Base-by-base conservation (phyloP, 2,329 filamentous ascomycete species). In the Aspergillus uvarum region DNA sequence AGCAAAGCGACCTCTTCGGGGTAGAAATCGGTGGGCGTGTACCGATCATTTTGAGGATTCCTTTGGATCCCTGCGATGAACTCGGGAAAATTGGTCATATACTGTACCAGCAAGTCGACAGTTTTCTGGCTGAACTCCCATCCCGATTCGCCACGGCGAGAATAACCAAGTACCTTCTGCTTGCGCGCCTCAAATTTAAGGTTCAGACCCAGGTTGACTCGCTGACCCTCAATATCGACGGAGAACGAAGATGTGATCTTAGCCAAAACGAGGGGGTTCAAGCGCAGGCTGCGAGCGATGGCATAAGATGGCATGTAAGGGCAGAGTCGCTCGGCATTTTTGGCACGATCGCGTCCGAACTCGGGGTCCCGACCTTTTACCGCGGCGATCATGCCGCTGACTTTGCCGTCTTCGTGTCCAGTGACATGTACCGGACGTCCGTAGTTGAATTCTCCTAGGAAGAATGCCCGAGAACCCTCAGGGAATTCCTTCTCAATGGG, bases 121-220 rank as follows among this genome's bases (percentile, higher is more conserved):
- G 95, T 93, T 67, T 91, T 89, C 53, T 86, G 84, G 70, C 93
- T 97, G 74, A 96, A 99, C 76, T 99, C 95, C 96, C 96, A 99
- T 5, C 96, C 95, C 29, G 87, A 89, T 12, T 87, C 82, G 4
- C 88, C 88, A 72, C 95, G 95, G 68, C 92, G 89, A 24, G 94
- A 96, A 76, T 97, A 99, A 0, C 95, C 95, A 32, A 99, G 80
- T 6, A 99, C 95, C 79, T 99, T 99, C 68, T 93, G 84, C 77
- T 97, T 96, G 78, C 91, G 94, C 2, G 87, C 91, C 74, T 99
- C 95, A 61, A 99, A 99, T 75, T 99, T 99, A 66, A 99, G 83
- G 71, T 99, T 99, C 62, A 99, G 82, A 0, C 95, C 95, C 24
- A 99, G 81, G 69, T 99, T 99, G 63, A 96, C 83, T 68, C 91